A percentile compares a stretch with the other conserved stretches of the same genome.
Conservation (phyloP, 192 early-diverging fungal genomes). For the Borealophlyctis nickersoniae region DNA sequence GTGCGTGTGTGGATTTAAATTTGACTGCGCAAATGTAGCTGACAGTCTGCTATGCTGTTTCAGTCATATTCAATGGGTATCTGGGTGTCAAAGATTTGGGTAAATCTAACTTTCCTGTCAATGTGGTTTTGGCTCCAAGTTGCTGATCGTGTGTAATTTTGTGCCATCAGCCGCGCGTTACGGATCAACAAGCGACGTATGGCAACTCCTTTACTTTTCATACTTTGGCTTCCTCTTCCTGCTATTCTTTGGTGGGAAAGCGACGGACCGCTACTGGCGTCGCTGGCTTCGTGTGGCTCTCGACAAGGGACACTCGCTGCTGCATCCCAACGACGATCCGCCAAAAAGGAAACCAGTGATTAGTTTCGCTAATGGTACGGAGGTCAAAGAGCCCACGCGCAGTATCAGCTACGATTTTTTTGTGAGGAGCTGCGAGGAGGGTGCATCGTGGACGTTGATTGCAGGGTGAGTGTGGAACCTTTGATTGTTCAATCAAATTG, state of each 20-base stretch:
- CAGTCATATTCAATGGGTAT: too few species aligned
- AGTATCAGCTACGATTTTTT: not conserved
- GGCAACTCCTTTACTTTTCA: not conserved
- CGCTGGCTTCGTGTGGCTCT: not conserved
- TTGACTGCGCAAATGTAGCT: too few species aligned
- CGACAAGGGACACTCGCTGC: not conserved
- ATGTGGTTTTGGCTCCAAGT: too few species aligned
- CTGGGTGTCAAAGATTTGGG: too few species aligned
- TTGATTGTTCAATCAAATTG: too few species aligned
- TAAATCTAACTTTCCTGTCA: too few species aligned
- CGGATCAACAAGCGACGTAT: not conserved
- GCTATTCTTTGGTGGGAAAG: not conserved
- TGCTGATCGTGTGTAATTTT: too few species aligned
- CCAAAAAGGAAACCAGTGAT: too few species aligned
- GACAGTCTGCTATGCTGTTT: too few species aligned
- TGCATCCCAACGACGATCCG: too few species aligned
- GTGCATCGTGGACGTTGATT: not conserved
- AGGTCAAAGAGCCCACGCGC: not conserved
- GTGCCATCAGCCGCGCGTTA: slow-evolving; percentile 8
- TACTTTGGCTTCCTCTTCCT: slow-evolving; percentile 8
- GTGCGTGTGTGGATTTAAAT: too few species aligned
- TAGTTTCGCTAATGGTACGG: not conserved
- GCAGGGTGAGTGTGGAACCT: not conserved
- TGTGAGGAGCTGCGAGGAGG: not conserved
- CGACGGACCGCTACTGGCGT: not conserved